Evolutionary conservation across 1,284 basidiomycete genomes (phyloP).

Genomic region (Porodaedalea pini): DNA sequence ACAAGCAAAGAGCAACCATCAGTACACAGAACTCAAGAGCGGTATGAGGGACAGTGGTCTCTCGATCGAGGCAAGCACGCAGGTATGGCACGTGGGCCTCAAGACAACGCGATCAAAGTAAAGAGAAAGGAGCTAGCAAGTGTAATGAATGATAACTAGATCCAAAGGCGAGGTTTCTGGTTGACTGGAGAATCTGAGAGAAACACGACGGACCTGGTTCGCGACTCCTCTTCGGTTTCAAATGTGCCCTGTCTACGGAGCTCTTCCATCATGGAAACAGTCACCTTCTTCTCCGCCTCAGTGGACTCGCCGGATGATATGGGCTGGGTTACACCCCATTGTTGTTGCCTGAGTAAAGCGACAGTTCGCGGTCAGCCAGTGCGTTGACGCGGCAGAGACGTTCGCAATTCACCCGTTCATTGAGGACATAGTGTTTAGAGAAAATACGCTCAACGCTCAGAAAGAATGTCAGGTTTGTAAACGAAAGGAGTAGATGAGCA

Average conservation of each 20-base stretch:
- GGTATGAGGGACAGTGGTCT: background rate
- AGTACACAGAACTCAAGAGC: background rate
- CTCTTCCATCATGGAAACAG: slow-evolving; percentile 84
- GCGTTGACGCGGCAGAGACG: background rate
- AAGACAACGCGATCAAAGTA: background rate
- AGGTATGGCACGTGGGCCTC: slow-evolving; percentile 11
- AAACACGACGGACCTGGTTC: slow-evolving; percentile 69
- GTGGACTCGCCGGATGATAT: slow-evolving; percentile 80
- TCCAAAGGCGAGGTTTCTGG: background rate
- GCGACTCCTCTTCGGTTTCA: slow-evolving; percentile 87
- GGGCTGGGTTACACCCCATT: slow-evolving; percentile 78
- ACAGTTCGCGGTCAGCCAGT: background rate
- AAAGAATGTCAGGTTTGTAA: background rate
- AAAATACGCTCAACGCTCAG: background rate
- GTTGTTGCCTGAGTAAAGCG: slow-evolving; percentile 14
- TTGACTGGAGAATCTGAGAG: slow-evolving; percentile 10
- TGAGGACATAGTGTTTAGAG: slow-evolving; percentile 7
- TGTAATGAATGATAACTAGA: slow-evolving; percentile 3
- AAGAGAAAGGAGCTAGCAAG: background rate
- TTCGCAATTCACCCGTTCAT: slow-evolving; percentile 12
- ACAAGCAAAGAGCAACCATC: background rate
- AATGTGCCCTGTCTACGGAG: slow-evolving; percentile 84
- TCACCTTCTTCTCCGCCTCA: slow-evolving; percentile 77
- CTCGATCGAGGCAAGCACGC: background rate
- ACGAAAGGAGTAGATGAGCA: no score